Evolutionary conservation across 2,329 filamentous ascomycete genomes (phyloP).

Genomic region (Sclerotinia nivalis): DNA sequence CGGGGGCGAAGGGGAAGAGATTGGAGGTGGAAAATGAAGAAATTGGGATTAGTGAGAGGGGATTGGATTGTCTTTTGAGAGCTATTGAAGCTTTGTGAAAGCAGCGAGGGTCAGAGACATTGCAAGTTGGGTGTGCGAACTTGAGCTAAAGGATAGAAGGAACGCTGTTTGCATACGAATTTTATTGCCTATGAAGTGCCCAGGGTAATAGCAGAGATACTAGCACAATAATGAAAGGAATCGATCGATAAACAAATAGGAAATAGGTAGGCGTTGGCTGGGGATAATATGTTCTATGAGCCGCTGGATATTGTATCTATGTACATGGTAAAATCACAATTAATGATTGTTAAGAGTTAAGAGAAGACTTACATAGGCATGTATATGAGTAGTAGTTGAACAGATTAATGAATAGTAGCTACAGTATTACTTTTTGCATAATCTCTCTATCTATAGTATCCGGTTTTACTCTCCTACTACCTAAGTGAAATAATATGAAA

Average conservation of each 20-base stretch:
- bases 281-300: background rate
- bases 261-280: background rate
- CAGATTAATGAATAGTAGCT: too few species aligned
- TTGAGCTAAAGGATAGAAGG: background rate
- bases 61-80: conserved; percentile 59
- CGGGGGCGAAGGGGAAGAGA: conserved; percentile 44
- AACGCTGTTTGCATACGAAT: background rate
- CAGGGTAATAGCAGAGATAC: background rate
- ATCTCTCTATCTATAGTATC: too few species aligned
- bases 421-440: too few species aligned
- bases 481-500: too few species aligned
- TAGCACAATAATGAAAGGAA: background rate
- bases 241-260: background rate
- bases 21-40: conserved; percentile 43
- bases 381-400: too few species aligned
- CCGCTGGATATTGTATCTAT: too few species aligned
- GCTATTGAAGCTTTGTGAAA: conserved; percentile 59
- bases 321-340: too few species aligned
- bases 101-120: background rate
- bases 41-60: conserved; percentile 50
- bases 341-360: too few species aligned
- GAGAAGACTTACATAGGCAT: too few species aligned
- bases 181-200: conserved; percentile 12
- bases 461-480: too few species aligned
- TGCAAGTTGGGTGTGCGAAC: background rate